Evolutionary conservation across 2,329 filamentous ascomycete species (phyloP).

Genomic region (Colletotrichum sublineola): DNA sequence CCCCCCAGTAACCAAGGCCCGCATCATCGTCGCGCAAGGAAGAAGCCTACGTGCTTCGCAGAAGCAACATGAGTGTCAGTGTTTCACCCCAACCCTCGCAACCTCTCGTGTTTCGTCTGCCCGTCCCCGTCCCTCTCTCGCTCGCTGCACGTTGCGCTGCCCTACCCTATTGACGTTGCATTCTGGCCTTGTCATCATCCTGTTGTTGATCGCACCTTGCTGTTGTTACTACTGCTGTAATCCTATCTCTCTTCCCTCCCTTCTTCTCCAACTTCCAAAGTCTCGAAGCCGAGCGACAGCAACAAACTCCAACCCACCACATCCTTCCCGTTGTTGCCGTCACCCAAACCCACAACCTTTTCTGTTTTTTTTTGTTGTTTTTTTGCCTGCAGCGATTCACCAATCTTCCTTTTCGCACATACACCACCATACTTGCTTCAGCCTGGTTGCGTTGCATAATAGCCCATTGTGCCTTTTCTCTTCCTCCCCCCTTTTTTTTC

Average conservation of each 20-base stretch:
- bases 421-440: conserved; percentile 33
- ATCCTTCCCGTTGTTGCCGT: background rate
- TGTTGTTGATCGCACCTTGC: conserved; percentile 19
- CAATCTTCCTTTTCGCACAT: conserved; percentile 42
- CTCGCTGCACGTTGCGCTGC: background rate
- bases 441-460: conserved; percentile 41
- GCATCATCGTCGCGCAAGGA: conserved; percentile 40
- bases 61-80: conserved; percentile 64
- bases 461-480: conserved; percentile 18
- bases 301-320: conserved; percentile 15
- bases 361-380: background rate
- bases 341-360: conserved; percentile 13
- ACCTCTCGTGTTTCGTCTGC: conserved; percentile 44
- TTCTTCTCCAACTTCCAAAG: conserved; percentile 30
- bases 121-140: conserved; percentile 17
- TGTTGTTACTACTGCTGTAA: conserved; percentile 20
- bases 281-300: conserved; percentile 19
- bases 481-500: background rate
- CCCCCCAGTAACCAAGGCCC: background rate
- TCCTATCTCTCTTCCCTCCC: background rate
- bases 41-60: conserved; percentile 43
- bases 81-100: conserved; percentile 49
- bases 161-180: conserved; percentile 23
- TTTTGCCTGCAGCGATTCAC: conserved; percentile 20
- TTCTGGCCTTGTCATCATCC: conserved; percentile 5